Evolutionary conservation across 371 early-diverging fungal species (phyloP).

Genomic region (Mortierella sp.): DNA sequence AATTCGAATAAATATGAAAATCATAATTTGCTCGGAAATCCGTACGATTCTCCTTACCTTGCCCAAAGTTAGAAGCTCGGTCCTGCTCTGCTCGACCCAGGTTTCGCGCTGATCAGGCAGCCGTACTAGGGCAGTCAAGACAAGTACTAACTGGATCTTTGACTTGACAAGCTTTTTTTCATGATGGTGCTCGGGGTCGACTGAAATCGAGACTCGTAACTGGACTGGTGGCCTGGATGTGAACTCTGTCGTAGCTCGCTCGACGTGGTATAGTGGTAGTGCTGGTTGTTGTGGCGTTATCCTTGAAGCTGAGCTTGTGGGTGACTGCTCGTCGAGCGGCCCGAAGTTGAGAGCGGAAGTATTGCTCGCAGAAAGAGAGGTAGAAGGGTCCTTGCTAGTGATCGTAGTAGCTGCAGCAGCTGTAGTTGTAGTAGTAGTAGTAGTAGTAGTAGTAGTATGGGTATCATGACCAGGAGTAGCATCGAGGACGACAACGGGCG

Average conservation of each 20-base stretch:
- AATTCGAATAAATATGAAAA: too few relatives aligned
- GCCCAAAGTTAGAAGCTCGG: conserved; percentile 35
- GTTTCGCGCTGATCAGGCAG: conserved; percentile 21
- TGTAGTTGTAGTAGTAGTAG: too few relatives aligned
- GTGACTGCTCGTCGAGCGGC: conserved; percentile 13
- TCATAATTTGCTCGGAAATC: too few relatives aligned
- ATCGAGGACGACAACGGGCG: conserved; percentile 37
- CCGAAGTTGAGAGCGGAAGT: background rate
- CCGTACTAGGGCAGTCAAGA: conserved; percentile 39
- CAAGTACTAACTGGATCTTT: conserved; percentile 34
- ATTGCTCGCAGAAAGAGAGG: background rate
- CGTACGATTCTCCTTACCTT: conserved; percentile 25
- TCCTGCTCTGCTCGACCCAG: conserved; percentile 48
- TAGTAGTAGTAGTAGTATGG: too few relatives aligned
- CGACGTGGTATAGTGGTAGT: too few relatives aligned
- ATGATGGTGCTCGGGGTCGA: conserved; percentile 39
- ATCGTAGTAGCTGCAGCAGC: too few relatives aligned
- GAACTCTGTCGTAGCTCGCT: background rate
- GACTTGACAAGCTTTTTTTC: conserved; percentile 32
- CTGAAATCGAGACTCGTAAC: conserved; percentile 31
- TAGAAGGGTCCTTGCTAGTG: too few relatives aligned
- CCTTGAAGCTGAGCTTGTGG: background rate
- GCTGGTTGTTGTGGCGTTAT: too few relatives aligned
- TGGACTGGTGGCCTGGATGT: conserved; percentile 21
- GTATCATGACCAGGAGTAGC: conserved; percentile 6